A percentile compares a stretch with the other conserved stretches of the same genome.
Conservation (phyloP, 106 monocot species). For the Dioscorea dumetorum region DNA sequence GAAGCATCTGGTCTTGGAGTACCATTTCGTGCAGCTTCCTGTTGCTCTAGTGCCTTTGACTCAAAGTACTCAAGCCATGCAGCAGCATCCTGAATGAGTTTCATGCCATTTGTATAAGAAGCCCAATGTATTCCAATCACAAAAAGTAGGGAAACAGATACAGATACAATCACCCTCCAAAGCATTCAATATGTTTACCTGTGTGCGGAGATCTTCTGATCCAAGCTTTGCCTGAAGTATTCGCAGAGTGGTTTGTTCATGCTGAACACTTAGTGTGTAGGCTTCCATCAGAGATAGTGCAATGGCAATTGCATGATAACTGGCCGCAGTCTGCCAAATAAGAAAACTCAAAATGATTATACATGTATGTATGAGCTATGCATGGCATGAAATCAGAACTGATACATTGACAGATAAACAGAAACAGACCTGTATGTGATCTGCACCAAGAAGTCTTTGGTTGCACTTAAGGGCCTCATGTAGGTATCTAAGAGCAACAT, state of each 20-base stretch:
- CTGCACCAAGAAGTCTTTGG: slow-evolving; percentile 80
- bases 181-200: slow-evolving; percentile 26
- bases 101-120: background rate
- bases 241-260: slow-evolving; percentile 89
- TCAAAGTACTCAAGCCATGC: slow-evolving; percentile 98
- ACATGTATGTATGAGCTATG: slow-evolving; percentile 7
- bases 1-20: slow-evolving; percentile 97
- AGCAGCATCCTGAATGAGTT: slow-evolving; percentile 79
- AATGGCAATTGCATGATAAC: slow-evolving; percentile 98
- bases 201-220: slow-evolving; percentile 89
- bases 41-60: slow-evolving; percentile 87
- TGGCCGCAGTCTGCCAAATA: slow-evolving; percentile 80
- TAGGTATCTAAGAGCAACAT: slow-evolving; percentile 91
- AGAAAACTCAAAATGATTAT: slow-evolving; percentile 1
- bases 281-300: slow-evolving; percentile 98
- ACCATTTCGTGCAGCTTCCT: slow-evolving; percentile 94
- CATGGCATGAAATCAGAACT: background rate
- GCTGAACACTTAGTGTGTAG: slow-evolving; percentile 88
- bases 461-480: slow-evolving; percentile 96
- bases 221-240: slow-evolving; percentile 95
- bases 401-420: background rate
- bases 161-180: background rate
- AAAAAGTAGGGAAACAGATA: too few relatives aligned
- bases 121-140: background rate
- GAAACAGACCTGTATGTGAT: slow-evolving; percentile 90